A percentile compares a stretch with the other conserved stretches of the same genome.
Conservation (phyloP, 805 yeast species). For the Lipomyces chichibuensis region DNA sequence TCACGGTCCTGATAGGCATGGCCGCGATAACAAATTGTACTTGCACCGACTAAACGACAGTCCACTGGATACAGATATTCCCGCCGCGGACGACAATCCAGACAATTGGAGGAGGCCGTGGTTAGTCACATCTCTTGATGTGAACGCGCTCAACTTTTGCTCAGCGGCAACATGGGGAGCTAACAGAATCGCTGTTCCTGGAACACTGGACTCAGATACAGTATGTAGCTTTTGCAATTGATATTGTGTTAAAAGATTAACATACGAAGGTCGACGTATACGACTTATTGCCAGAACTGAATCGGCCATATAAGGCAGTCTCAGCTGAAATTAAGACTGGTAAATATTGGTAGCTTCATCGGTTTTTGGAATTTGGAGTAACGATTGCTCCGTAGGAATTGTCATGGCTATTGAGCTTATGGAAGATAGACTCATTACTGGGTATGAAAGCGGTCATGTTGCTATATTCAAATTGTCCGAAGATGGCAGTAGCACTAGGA, state of each 20-base stretch:
- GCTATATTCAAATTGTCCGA: constrained; percentile 41
- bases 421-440: constrained; percentile 48
- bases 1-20: constrained; percentile 56
- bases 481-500: neutral
- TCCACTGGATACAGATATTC: constrained; percentile 51
- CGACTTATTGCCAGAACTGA: constrained; percentile 41
- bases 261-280: constrained; percentile 55
- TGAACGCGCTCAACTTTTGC: constrained; percentile 74
- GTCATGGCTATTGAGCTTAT: constrained; percentile 61
- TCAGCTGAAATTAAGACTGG: constrained; percentile 39
- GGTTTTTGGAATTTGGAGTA: neutral
- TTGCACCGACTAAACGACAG: constrained; percentile 45
- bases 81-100: constrained; percentile 32
- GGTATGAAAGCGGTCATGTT: constrained; percentile 76
- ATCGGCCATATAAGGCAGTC: constrained; percentile 37
- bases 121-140: constrained; percentile 54
- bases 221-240: constrained; percentile 40
- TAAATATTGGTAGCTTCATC: neutral
- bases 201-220: constrained; percentile 62
- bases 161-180: constrained; percentile 54
- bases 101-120: constrained; percentile 40
- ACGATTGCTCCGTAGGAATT: constrained; percentile 57
- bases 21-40: constrained; percentile 59
- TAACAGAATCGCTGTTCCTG: constrained; percentile 59
- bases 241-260: neutral